Evolutionary conservation across 768 basidiomycete genomes (phyloP).

Genomic region (Lactarius pseudohatsudake): DNA sequence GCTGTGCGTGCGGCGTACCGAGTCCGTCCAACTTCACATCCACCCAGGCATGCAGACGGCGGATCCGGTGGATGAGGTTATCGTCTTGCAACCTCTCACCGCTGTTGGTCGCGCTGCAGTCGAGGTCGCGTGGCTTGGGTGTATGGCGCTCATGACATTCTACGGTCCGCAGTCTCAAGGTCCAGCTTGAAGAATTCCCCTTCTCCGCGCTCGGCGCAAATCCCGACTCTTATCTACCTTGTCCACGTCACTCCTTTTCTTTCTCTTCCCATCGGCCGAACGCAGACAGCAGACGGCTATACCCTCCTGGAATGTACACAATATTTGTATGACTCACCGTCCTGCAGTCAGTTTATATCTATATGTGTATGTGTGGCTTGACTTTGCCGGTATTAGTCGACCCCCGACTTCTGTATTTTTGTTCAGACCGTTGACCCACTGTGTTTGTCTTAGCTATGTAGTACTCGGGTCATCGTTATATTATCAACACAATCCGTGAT

Average conservation of each 20-base stretch:
- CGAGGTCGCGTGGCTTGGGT: conserved; percentile 57
- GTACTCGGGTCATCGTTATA: conserved; percentile 1
- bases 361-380: conserved; percentile 18
- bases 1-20: conserved; percentile 44
- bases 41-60: conserved; percentile 34
- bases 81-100: conserved; percentile 47
- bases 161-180: conserved; percentile 12
- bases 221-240: not conserved
- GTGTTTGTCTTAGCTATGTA: conserved; percentile 11
- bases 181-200: not conserved
- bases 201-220: not conserved
- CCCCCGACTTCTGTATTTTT: conserved; percentile 3
- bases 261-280: not conserved
- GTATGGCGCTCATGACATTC: conserved; percentile 51
- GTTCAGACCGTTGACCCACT: not conserved
- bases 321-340: conserved; percentile 8
- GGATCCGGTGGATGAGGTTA: conserved; percentile 44
- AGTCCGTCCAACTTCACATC: conserved; percentile 14
- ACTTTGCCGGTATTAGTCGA: not conserved
- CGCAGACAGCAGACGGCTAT: conserved; percentile 8
- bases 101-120: conserved; percentile 50
- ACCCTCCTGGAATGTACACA: conserved; percentile 20
- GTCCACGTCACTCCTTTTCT: not conserved
- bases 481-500: not conserved
- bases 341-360: conserved; percentile 14